Percentiles rank a stretch among this genome's conserved stretches.
Conservation (phyloP, 345 rosid species). For the Angophora floribunda region DNA sequence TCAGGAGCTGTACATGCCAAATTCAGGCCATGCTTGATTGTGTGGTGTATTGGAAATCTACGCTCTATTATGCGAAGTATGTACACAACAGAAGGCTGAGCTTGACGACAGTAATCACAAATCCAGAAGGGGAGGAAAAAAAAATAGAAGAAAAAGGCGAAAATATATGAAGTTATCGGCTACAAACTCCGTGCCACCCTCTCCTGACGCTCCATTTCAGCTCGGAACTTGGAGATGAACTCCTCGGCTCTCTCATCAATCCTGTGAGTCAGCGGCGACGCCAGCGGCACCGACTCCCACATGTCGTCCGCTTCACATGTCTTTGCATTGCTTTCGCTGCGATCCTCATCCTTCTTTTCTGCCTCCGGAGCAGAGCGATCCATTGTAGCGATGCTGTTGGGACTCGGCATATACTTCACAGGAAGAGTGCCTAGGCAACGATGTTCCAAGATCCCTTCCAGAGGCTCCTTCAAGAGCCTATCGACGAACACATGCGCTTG, state of each 20-base stretch:
- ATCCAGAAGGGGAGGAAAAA: background rate
- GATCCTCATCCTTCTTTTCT: background rate
- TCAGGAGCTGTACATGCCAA: background rate
- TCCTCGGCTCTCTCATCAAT: conserved; percentile 75
- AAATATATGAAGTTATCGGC: background rate
- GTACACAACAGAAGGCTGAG: background rate
- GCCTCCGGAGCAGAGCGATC: background rate
- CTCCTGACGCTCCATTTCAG: conserved; percentile 43
- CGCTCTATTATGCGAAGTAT: background rate
- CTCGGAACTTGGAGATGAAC: conserved; percentile 51
- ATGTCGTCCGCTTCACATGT: conserved; percentile 14
- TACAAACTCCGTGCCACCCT: conserved; percentile 26
- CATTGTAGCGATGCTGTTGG: background rate
- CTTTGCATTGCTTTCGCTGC: background rate
- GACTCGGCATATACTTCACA: background rate
- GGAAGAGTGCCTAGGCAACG: background rate
- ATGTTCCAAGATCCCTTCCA: background rate
- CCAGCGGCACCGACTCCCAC: conserved; percentile 37
- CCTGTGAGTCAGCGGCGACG: conserved; percentile 40
- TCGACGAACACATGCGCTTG: conserved; percentile 41
- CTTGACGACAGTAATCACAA: background rate
- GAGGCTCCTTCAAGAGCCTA: conserved; percentile 29
- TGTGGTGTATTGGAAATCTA: background rate
- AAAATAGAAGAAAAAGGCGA: background rate
- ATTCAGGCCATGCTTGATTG: background rate